Percentiles rank a stretch among this genome's conserved stretches.
These are phyloP conservation scores for Capsicum chinense DNA, from an alignment of 257 asterid genomes.

Conservation along the genomic window DNA sequence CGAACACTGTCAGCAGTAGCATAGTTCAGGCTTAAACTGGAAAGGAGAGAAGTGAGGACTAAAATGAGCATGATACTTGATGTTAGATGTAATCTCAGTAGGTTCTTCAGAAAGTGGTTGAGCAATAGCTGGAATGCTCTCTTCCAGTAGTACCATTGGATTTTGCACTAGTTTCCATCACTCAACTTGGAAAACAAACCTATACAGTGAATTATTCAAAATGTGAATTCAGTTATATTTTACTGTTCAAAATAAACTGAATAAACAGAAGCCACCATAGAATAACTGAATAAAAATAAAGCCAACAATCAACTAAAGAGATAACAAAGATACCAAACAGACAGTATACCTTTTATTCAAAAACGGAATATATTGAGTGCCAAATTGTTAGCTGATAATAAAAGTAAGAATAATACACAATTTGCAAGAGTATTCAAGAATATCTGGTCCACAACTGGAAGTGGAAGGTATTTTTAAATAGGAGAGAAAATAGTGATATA, in stretches of 20 bases:
- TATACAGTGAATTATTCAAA: background rate
- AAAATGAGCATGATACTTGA: slow-evolving; percentile 81
- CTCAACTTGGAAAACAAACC: background rate
- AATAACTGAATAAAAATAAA: background rate
- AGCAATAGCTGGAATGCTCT: slow-evolving; percentile 45
- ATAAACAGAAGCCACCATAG: background rate
- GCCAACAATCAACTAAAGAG: background rate
- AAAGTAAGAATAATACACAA: slow-evolving; percentile 3
- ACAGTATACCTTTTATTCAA: no score
- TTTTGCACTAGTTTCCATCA: slow-evolving; percentile 54
- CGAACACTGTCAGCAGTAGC: slow-evolving; percentile 98
- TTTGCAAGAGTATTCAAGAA: background rate
- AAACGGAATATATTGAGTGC: background rate
- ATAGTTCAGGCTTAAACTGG: slow-evolving; percentile 86
- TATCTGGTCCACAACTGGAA: background rate
- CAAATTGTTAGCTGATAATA: background rate
- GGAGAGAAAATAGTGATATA: background rate
- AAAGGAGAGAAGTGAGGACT: slow-evolving; percentile 93
- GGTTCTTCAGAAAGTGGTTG: slow-evolving; percentile 71
- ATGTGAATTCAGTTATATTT: background rate
- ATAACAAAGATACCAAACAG: no score
- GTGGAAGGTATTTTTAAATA: background rate
- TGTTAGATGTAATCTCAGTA: slow-evolving; percentile 80
- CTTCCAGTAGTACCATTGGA: slow-evolving; percentile 39
- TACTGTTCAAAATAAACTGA: background rate